phyloP scores from a whole-genome alignment of 768 basidiomycete species.

The Melanogaster broomeanus region DNA sequence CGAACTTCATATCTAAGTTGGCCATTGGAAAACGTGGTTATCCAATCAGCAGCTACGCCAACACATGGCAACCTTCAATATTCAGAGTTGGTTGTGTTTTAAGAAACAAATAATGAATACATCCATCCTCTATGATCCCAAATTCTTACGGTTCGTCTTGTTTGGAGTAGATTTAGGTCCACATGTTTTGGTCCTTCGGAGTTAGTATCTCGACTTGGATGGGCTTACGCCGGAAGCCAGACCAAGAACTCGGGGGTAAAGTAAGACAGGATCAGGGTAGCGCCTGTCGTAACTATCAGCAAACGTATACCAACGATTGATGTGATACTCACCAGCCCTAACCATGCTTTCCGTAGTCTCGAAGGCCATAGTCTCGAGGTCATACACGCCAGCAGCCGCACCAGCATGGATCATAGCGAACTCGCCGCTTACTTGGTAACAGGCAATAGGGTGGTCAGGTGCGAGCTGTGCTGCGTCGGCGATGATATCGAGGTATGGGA shows the following conservation, averaged over 20 bases:
- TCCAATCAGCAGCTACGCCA: too few relatives aligned
- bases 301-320: background rate
- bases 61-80: too few relatives aligned
- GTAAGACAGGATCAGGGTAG: slow-evolving; percentile 88
- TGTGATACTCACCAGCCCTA: slow-evolving; percentile 68
- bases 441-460: slow-evolving; percentile 89
- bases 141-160: too few relatives aligned
- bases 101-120: background rate
- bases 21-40: too few relatives aligned
- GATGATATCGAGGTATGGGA: slow-evolving; percentile 97
- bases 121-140: background rate
- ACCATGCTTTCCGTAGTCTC: slow-evolving; percentile 92
- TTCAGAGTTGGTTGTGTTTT: background rate
- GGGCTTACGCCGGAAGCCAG: slow-evolving; percentile 54
- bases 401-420: slow-evolving; percentile 97
- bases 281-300: slow-evolving; percentile 53
- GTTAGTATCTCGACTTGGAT: background rate
- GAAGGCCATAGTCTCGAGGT: slow-evolving; percentile 89
- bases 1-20: too few relatives aligned
- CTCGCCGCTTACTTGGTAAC: slow-evolving; percentile 97
- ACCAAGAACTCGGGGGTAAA: slow-evolving; percentile 97
- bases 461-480: slow-evolving; percentile 82
- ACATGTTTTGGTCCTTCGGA: background rate
- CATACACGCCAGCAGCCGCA: slow-evolving; percentile 91
- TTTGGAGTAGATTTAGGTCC: background rate